Conservation (phyloP, 2,329 filamentous ascomycete species). For the Arachnomyces sp. region DNA sequence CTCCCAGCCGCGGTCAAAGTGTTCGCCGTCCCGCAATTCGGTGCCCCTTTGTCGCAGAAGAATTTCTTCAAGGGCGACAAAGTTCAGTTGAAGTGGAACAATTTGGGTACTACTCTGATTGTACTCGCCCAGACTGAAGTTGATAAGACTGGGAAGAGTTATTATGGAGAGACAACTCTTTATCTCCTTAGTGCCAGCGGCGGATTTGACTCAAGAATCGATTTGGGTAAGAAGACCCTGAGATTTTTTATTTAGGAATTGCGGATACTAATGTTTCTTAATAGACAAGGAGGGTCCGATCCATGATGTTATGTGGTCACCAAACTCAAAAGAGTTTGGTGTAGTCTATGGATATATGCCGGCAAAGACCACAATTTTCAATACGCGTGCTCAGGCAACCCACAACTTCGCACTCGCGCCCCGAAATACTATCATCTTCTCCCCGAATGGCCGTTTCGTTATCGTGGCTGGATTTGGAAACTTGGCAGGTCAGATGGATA, state of each 20-base stretch:
- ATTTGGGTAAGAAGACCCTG: constrained; percentile 48
- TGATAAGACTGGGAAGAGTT: constrained; percentile 97
- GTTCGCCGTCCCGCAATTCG: constrained; percentile 86
- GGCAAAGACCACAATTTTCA: constrained; percentile 98
- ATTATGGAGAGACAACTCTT: constrained; percentile 96
- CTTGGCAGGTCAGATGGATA: constrained; percentile 91
- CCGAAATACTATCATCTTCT: constrained; percentile 92
- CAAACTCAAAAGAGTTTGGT: constrained; percentile 94
- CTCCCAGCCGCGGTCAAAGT: constrained; percentile 91
- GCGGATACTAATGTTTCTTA: constrained; percentile 1
- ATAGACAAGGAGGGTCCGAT: constrained; percentile 93
- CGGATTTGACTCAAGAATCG: constrained; percentile 83
- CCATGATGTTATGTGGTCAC: constrained; percentile 97
- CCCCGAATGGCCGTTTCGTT: constrained; percentile 85
- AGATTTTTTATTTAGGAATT: not conserved
- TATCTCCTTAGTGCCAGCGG: constrained; percentile 90
- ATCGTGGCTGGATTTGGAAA: constrained; percentile 96
- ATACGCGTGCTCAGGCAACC: constrained; percentile 70
- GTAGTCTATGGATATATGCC: constrained; percentile 98
- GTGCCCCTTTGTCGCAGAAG: constrained; percentile 81
- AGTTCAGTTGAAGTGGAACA: constrained; percentile 97
- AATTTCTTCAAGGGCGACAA: constrained; percentile 99
- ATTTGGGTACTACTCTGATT: constrained; percentile 79
- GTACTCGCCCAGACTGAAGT: constrained; percentile 97
- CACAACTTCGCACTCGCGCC: constrained; percentile 82